phyloP scores from a whole-genome alignment of 2,329 filamentous ascomycete species.

The Colletotrichum euphorbiae region DNA sequence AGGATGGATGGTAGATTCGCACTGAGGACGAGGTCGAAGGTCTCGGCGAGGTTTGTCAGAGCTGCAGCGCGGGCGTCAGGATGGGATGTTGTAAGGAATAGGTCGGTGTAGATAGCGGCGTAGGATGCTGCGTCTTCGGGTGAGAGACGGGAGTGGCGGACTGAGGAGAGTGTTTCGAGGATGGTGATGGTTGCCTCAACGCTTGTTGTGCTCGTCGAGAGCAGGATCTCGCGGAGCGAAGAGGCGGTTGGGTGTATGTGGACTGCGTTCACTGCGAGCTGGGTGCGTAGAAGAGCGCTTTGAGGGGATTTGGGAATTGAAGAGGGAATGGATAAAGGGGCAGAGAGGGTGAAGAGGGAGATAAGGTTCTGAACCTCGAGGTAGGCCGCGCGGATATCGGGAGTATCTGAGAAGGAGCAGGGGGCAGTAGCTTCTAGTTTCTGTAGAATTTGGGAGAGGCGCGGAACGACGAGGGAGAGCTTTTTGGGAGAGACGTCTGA shows the following conservation, averaged over 20 bases:
- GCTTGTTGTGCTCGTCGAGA: conserved; percentile 38
- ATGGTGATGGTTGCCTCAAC: conserved; percentile 52
- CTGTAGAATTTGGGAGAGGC: conserved; percentile 47
- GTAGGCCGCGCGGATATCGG: conserved; percentile 59
- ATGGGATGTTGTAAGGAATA: conserved; percentile 52
- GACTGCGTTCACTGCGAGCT: conserved; percentile 52
- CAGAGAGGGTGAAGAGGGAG: conserved; percentile 45
- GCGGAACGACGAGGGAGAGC: conserved; percentile 43
- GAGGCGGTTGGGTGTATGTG: conserved; percentile 7
- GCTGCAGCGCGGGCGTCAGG: conserved; percentile 61
- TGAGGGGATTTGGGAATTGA: conserved; percentile 22
- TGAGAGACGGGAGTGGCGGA: conserved; percentile 44
- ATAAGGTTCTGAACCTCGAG: conserved; percentile 60
- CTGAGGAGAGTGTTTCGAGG: conserved; percentile 52
- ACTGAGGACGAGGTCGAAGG: conserved; percentile 56
- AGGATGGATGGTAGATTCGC: conserved; percentile 44
- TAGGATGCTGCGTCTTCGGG: conserved; percentile 45
- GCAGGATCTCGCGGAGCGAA: conserved; percentile 29
- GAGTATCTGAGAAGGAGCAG: conserved; percentile 42
- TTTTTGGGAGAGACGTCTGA: conserved; percentile 53
- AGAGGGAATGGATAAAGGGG: not conserved
- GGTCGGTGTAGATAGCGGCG: conserved; percentile 56
- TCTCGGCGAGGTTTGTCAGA: conserved; percentile 58
- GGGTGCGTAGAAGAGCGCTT: conserved; percentile 54
- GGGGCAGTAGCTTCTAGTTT: conserved; percentile 13